Evolutionary conservation across 345 rosid species (phyloP).

Genomic region (Rhodamnia argentea): DNA sequence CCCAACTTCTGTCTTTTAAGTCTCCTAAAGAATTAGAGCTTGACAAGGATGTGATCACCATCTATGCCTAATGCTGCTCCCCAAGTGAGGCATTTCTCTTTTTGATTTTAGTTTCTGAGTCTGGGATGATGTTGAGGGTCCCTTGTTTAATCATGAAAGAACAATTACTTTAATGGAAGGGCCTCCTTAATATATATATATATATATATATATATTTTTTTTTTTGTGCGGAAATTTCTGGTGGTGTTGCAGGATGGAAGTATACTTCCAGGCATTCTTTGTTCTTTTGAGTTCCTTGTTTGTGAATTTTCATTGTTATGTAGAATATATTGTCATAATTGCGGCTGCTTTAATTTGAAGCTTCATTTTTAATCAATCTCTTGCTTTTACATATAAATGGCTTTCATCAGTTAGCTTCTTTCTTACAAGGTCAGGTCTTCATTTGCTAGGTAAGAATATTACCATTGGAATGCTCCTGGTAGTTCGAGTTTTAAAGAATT

Average conservation of each 20-base stretch:
- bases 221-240: not conserved
- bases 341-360: not conserved
- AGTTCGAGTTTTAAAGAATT: too few species aligned
- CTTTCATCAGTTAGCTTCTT: not conserved
- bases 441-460: not conserved
- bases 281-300: not conserved
- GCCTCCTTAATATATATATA: too few species aligned
- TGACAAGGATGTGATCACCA: not conserved
- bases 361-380: not conserved
- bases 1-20: not conserved
- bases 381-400: not conserved
- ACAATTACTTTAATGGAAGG: not conserved
- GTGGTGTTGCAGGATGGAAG: not conserved
- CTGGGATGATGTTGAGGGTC: not conserved
- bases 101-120: not conserved
- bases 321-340: not conserved
- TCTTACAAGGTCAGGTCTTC: not conserved
- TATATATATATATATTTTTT: too few species aligned
- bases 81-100: not conserved
- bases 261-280: not conserved
- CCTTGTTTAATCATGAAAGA: not conserved
- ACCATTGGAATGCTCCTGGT: not conserved
- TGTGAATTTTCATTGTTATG: not conserved
- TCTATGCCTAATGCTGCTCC: not conserved
- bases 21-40: not conserved